Evolutionary conservation across 2,329 filamentous ascomycete genomes (phyloP).

Genomic region (Alternaria angustiovoidea): DNA sequence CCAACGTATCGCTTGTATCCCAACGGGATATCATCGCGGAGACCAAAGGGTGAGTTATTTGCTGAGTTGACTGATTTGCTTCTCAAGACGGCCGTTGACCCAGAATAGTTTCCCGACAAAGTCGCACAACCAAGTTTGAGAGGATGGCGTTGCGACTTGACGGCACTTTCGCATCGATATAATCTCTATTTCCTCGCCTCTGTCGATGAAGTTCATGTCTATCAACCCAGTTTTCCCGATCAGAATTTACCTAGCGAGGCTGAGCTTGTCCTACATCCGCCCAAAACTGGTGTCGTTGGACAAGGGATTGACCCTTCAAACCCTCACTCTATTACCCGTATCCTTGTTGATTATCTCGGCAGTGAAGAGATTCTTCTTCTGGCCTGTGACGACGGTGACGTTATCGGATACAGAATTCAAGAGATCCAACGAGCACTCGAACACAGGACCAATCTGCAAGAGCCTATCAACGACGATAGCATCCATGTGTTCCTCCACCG

Average conservation of each 20-base stretch:
- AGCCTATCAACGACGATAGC: constrained; percentile 52
- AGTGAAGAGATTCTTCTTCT: constrained; percentile 60
- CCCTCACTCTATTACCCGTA: constrained; percentile 56
- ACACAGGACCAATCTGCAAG: constrained; percentile 6
- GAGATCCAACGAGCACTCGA: constrained; percentile 38
- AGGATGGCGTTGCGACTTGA: constrained; percentile 56
- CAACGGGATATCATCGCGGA: constrained; percentile 35
- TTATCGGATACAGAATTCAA: constrained; percentile 52
- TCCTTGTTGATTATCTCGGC: constrained; percentile 56
- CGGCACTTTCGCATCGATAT: constrained; percentile 55
- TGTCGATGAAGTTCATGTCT: constrained; percentile 51
- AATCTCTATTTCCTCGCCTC: constrained; percentile 61
- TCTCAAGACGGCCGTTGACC: constrained; percentile 4
- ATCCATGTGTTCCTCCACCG: constrained; percentile 72
- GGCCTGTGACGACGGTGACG: constrained; percentile 66
- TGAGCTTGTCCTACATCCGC: constrained; percentile 51
- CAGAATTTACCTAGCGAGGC: constrained; percentile 50
- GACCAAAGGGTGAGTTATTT: constrained; percentile 32
- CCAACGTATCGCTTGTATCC: constrained; percentile 32
- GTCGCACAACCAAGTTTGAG: constrained; percentile 32
- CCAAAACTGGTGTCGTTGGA: constrained; percentile 39
- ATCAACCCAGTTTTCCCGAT: constrained; percentile 54
- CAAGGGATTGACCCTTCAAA: constrained; percentile 44
- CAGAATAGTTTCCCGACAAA: constrained; percentile 20
- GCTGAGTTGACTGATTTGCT: background rate